phyloP scores from a whole-genome alignment of 2,329 filamentous ascomycete species.

The Fusarium bulbicola region DNA sequence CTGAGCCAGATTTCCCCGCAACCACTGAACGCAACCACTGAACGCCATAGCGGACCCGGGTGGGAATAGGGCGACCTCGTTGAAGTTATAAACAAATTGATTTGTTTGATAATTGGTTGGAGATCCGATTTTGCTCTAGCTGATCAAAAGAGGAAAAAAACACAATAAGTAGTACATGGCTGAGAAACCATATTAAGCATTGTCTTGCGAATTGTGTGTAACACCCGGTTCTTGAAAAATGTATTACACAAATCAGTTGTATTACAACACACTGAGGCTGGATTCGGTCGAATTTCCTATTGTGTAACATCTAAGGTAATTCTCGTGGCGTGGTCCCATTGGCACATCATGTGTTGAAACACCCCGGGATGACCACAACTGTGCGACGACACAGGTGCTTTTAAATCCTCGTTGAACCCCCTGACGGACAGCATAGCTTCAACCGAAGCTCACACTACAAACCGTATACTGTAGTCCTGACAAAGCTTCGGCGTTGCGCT shows the following conservation, averaged over 20 bases:
- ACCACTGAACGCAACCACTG: no score
- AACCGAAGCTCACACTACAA: background rate
- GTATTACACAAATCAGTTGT: no score
- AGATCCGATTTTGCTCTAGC: background rate
- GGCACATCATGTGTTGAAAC: background rate
- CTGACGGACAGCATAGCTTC: background rate
- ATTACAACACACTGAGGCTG: background rate
- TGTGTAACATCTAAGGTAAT: background rate
- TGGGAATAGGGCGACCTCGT: background rate
- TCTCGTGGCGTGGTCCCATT: background rate
- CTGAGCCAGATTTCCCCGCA: no score
- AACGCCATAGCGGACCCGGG: no score
- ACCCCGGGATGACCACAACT: background rate
- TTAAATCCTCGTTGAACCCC: background rate
- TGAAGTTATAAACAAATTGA: background rate
- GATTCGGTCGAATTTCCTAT: background rate
- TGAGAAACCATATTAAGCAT: background rate
- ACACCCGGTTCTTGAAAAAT: background rate
- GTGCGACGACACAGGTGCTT: background rate
- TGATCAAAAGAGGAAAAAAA: background rate
- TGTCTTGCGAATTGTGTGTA: background rate
- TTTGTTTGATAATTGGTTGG: background rate
- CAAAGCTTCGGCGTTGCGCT: background rate
- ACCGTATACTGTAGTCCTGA: background rate
- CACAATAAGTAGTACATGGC: background rate